Evolutionary conservation across 345 rosid genomes (phyloP).

Genomic region (Erodium maritimum): DNA sequence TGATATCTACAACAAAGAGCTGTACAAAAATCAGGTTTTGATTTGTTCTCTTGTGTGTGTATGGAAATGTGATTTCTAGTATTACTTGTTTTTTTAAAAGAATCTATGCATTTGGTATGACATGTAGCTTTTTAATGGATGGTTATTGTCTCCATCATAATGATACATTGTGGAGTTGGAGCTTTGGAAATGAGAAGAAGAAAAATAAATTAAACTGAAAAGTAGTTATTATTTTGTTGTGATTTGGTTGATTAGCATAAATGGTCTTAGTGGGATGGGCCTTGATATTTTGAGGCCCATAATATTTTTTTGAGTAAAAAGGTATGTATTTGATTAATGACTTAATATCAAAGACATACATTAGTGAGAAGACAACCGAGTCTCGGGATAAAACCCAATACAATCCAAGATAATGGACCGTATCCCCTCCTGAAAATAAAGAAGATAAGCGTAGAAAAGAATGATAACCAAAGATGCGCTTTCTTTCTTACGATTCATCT

Average conservation of each 20-base stretch:
- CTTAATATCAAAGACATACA: too few species aligned
- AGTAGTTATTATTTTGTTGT: neutral
- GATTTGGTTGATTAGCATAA: neutral
- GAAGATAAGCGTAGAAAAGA: too few species aligned
- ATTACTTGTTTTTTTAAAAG: neutral
- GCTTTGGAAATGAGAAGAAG: neutral
- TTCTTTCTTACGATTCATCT: too few species aligned
- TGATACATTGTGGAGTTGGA: neutral
- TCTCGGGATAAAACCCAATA: too few species aligned
- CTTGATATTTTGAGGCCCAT: neutral
- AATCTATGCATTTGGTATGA: neutral
- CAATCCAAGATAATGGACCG: too few species aligned
- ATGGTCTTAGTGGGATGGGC: neutral
- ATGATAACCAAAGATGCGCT: too few species aligned
- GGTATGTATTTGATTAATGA: too few species aligned
- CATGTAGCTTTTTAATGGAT: neutral
- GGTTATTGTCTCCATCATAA: neutral
- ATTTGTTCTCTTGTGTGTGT: neutral
- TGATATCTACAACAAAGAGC: constrained; percentile 19
- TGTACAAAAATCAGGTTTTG: constrained; percentile 21
- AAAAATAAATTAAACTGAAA: too few species aligned
- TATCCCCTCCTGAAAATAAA: too few species aligned
- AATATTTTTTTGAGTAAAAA: too few species aligned
- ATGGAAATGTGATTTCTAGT: too few species aligned
- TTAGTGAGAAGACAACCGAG: too few species aligned